Percentiles rank a stretch among this genome's conserved stretches.
phyloP scores from a whole-genome alignment of 2,329 filamentous ascomycete species.

The Aspergillus pseudoviridinutans region DNA sequence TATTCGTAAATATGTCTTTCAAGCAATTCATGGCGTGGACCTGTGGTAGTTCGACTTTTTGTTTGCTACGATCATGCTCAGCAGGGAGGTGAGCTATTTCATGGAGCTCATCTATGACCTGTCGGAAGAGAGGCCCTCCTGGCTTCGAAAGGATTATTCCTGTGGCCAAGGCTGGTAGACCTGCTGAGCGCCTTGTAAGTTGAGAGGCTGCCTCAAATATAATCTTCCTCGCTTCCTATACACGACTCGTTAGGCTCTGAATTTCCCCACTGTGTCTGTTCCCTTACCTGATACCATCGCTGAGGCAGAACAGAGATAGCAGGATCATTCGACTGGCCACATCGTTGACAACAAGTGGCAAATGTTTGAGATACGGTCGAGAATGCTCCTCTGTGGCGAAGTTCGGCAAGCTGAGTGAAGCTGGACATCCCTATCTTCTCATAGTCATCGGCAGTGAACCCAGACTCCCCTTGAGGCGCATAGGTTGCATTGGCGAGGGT shows the following conservation, averaged over 20 bases:
- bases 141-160: conserved; percentile 65
- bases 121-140: conserved; percentile 45
- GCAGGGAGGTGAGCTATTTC: conserved; percentile 33
- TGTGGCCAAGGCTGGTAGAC: conserved; percentile 80
- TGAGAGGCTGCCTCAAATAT: conserved; percentile 75
- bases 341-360: conserved; percentile 69
- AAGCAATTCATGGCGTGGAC: conserved; percentile 94
- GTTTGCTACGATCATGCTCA: conserved; percentile 23
- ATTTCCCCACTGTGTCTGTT: conserved; percentile 4
- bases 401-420: conserved; percentile 74
- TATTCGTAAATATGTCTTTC: conserved; percentile 85
- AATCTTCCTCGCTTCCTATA: conserved; percentile 54
- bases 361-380: conserved; percentile 91
- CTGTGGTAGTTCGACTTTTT: conserved; percentile 66
- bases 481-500: conserved; percentile 55
- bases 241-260: conserved; percentile 10
- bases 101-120: conserved; percentile 42
- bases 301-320: conserved; percentile 50
- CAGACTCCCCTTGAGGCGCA: conserved; percentile 38
- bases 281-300: conserved; percentile 65
- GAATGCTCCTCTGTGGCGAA: conserved; percentile 89
- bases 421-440: conserved; percentile 66
- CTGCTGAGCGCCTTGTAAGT: conserved; percentile 81
- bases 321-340: conserved; percentile 49
- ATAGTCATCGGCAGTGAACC: conserved; percentile 57